These are phyloP conservation scores for Vaccinium corymbosum DNA, from an alignment of 148 eudicot species.

Conservation along the genomic window DNA sequence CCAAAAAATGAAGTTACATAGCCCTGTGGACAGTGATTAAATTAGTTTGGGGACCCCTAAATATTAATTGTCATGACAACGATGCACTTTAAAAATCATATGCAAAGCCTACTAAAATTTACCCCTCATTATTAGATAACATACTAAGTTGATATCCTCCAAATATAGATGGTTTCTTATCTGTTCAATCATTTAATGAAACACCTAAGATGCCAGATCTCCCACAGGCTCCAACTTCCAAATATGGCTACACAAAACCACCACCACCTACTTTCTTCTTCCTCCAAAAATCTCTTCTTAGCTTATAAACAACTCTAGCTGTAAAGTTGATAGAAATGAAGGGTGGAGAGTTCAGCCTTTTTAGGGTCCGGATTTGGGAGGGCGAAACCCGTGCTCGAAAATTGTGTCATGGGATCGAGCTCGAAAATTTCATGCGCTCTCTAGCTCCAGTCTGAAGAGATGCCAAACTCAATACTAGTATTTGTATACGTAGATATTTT, in stretches of 20 bases:
- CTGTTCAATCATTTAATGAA: not conserved
- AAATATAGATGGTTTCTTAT: not conserved
- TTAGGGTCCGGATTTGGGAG: not conserved
- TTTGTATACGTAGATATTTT: not conserved
- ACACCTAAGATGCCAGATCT: not conserved
- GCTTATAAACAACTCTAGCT: not conserved
- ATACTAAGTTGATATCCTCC: not conserved
- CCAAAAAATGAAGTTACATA: no score
- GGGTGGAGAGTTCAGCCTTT: not conserved
- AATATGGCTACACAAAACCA: not conserved
- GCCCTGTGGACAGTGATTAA: not conserved
- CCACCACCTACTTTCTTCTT: not conserved
- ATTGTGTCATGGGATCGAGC: not conserved
- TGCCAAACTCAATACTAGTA: not conserved
- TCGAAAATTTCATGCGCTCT: not conserved
- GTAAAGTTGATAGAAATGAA: not conserved
- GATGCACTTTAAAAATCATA: not conserved
- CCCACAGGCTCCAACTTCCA: not conserved
- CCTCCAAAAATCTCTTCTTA: not conserved
- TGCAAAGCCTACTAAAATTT: not conserved
- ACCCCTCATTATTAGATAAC: not conserved
- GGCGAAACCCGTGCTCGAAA: not conserved
- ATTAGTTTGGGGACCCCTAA: not conserved
- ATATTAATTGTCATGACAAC: conserved; percentile 3
- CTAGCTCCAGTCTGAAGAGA: not conserved